A percentile compares a stretch with the other conserved stretches of the same genome.
Conservation (phyloP, 352 stramenopile genomes). For the Pythium phragmiticola region DNA sequence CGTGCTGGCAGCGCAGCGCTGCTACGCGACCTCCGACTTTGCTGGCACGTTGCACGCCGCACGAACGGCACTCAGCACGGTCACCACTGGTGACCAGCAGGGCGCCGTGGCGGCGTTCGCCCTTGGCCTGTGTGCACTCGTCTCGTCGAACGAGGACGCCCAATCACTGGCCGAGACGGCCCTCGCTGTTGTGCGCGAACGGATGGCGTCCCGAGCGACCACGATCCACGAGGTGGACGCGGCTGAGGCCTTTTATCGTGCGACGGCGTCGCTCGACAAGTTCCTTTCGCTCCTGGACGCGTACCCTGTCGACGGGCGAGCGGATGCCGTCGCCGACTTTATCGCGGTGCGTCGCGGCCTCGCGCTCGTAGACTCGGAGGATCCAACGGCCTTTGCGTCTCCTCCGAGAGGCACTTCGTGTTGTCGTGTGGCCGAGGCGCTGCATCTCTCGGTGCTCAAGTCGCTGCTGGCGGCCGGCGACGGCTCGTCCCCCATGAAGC, state of each 20-base stretch:
- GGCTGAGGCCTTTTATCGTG: slow-evolving; percentile 21
- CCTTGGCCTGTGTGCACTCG: slow-evolving; percentile 16
- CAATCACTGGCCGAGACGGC: slow-evolving; percentile 1
- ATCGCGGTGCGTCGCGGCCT: neutral
- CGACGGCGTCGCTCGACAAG: neutral
- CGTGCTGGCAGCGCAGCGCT: slow-evolving; percentile 8
- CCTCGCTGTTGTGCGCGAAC: slow-evolving; percentile 12
- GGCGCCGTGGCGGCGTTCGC: slow-evolving; percentile 2
- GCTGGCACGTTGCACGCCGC: neutral
- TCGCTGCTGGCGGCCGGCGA: slow-evolving; percentile 32
- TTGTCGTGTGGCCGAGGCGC: slow-evolving; percentile 21
- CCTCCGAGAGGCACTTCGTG: too few species aligned
- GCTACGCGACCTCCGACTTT: neutral
- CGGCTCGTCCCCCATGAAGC: slow-evolving; percentile 38
- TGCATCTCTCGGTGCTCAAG: slow-evolving; percentile 33
- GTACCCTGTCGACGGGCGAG: neutral
- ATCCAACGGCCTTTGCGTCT: slow-evolving; percentile 4
- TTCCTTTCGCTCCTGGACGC: slow-evolving; percentile 2
- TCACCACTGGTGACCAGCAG: neutral
- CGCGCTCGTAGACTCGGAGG: slow-evolving; percentile 11
- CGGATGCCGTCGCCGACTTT: neutral
- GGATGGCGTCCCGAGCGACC: neutral
- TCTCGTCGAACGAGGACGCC: neutral
- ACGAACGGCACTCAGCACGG: neutral
- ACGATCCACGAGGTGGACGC: neutral